Evolutionary conservation across 2,329 filamentous ascomycete genomes (phyloP).

Genomic region (Phialophora chinensis): DNA sequence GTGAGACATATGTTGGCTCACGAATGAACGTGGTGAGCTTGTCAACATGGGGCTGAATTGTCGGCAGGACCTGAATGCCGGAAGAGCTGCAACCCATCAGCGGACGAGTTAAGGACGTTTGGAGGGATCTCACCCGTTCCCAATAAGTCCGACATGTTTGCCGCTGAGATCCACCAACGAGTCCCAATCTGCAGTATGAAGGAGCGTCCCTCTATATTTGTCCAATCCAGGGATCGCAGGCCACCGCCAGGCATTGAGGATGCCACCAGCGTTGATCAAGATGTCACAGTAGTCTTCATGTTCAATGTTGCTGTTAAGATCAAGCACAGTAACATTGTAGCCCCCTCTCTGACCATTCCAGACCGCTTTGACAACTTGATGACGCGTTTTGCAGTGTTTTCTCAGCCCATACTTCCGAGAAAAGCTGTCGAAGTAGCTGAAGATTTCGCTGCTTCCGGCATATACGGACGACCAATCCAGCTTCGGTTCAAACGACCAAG

Average conservation of each 20-base stretch:
- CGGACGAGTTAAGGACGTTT: background rate
- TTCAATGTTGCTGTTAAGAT: constrained; percentile 5
- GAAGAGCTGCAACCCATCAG: constrained; percentile 43
- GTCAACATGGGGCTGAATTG: constrained; percentile 34
- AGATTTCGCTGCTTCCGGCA: constrained; percentile 69
- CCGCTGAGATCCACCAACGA: constrained; percentile 41
- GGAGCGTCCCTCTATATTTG: constrained; percentile 39
- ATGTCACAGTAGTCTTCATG: constrained; percentile 27
- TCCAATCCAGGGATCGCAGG: constrained; percentile 40
- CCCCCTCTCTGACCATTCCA: constrained; percentile 19
- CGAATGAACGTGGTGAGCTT: constrained; percentile 45
- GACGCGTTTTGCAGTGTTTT: constrained; percentile 54
- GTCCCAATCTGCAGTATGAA: constrained; percentile 44
- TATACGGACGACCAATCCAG: constrained; percentile 73
- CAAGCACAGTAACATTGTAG: constrained; percentile 7
- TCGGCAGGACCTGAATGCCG: constrained; percentile 51
- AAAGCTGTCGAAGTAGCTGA: constrained; percentile 68
- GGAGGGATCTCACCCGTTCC: constrained; percentile 34
- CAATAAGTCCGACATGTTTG: constrained; percentile 41
- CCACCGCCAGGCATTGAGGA: constrained; percentile 60
- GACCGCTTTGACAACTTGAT: constrained; percentile 20
- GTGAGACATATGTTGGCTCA: constrained; percentile 32
- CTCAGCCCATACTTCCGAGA: constrained; percentile 70
- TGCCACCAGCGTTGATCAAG: constrained; percentile 63
- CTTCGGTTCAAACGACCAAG: constrained; percentile 71